phyloP scores from a whole-genome alignment of 2,329 filamentous ascomycete genomes.

The Bretziella fagacearum region DNA sequence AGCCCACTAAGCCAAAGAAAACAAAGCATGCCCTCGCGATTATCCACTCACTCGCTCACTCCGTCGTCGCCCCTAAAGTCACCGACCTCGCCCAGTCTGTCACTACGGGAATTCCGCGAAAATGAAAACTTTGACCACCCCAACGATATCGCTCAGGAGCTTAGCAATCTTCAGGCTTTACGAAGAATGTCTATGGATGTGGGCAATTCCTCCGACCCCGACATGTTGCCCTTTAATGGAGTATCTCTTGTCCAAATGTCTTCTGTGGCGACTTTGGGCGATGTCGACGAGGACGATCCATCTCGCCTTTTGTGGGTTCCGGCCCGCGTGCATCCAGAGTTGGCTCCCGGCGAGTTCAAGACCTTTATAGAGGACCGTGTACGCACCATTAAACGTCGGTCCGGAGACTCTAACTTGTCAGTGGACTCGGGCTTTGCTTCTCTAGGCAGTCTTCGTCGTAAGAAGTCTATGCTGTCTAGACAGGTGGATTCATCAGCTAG shows the following conservation, averaged over 20 bases:
- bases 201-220: constrained; percentile 51
- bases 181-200: constrained; percentile 93
- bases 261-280: constrained; percentile 51
- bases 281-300: constrained; percentile 72
- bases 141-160: constrained; percentile 74
- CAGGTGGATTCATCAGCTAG: constrained; percentile 64
- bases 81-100: constrained; percentile 35
- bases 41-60: constrained; percentile 24
- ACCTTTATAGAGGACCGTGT: constrained; percentile 89
- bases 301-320: constrained; percentile 91
- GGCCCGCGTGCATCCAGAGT: constrained; percentile 79
- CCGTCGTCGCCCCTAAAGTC: constrained; percentile 20
- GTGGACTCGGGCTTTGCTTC: constrained; percentile 27
- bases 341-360: constrained; percentile 92
- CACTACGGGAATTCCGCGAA: constrained; percentile 36
- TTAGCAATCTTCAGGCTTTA: constrained; percentile 81
- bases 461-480: constrained; percentile 88
- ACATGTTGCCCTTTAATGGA: constrained; percentile 55
- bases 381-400: constrained; percentile 71
- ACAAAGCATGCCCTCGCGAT: constrained; percentile 24
- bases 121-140: constrained; percentile 72
- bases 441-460: constrained; percentile 51
- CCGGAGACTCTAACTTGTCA: constrained; percentile 51
- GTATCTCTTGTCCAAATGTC: constrained; percentile 52
- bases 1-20: constrained; percentile 21